Evolutionary conservation across 805 yeast genomes (phyloP).

Genomic region (Zygotorulaspora florentina): DNA sequence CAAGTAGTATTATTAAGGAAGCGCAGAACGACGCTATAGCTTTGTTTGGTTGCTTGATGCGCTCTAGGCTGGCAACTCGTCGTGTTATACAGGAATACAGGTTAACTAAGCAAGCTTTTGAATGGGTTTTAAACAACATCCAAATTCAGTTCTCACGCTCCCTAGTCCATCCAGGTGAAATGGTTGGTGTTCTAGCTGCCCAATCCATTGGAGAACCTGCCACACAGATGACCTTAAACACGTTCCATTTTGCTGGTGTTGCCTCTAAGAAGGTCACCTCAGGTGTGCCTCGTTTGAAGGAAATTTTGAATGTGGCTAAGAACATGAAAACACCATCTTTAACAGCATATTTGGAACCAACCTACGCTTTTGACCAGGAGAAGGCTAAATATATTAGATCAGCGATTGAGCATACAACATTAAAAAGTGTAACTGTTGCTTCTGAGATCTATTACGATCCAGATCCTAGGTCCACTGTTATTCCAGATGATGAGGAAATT

Average conservation of each 20-base stretch:
- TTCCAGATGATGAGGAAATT: conserved; percentile 94
- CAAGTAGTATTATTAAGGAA: conserved; percentile 63
- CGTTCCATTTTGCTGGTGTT: conserved; percentile 98
- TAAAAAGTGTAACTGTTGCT: conserved; percentile 92
- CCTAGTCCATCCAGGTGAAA: conserved; percentile 93
- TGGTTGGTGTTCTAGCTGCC: conserved; percentile 97
- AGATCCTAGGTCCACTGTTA: conserved; percentile 94
- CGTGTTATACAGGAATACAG: conserved; percentile 90
- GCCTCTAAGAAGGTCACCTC: conserved; percentile 93
- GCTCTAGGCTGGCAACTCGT: conserved; percentile 88
- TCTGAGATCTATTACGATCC: conserved; percentile 98
- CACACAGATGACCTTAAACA: conserved; percentile 94
- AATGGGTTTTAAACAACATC: conserved; percentile 93
- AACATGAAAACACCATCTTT: conserved; percentile 99
- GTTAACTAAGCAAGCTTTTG: conserved; percentile 78
- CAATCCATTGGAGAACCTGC: conserved; percentile 99
- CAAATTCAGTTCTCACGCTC: conserved; percentile 91
- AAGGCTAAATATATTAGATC: conserved; percentile 93
- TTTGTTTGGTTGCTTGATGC: conserved; percentile 82
- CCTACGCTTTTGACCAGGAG: conserved; percentile 82
- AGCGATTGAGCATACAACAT: conserved; percentile 93
- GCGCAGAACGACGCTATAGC: conserved; percentile 92
- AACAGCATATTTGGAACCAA: conserved; percentile 84
- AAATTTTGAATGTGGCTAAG: conserved; percentile 96
- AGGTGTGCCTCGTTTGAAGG: conserved; percentile 97